Percentiles rank a stretch among this genome's conserved stretches.
These are phyloP conservation scores for Adansonia grandidieri DNA, from an alignment of 441 rosid species.

Conservation along the genomic window DNA sequence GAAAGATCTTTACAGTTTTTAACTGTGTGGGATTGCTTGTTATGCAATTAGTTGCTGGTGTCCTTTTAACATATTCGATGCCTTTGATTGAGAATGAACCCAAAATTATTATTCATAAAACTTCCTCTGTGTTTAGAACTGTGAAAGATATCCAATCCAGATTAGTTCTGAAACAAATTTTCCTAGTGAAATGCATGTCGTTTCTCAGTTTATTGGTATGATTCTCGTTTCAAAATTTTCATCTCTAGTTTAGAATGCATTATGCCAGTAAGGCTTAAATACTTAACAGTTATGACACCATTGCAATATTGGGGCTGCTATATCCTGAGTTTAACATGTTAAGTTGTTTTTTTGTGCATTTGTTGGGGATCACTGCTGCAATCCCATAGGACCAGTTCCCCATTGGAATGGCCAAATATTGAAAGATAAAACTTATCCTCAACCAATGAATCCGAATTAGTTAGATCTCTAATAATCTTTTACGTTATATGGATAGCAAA, in stretches of 20 bases:
- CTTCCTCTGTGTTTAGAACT: not conserved
- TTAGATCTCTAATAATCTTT: not conserved
- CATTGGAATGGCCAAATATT: not conserved
- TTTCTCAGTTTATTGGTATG: not conserved
- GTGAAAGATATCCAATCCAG: not conserved
- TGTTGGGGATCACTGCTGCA: not conserved
- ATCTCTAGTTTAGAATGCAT: not conserved
- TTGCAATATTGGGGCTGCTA: not conserved
- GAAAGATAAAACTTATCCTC: not conserved
- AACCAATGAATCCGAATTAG: not conserved
- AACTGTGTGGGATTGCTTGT: not conserved
- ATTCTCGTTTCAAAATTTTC: not conserved
- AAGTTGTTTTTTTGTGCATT: not conserved
- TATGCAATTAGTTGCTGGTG: constrained; percentile 3
- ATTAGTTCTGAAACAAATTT: not conserved
- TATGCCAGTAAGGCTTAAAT: not conserved
- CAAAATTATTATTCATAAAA: not conserved
- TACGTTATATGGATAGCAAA: not conserved
- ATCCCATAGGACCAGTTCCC: not conserved
- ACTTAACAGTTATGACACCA: not conserved
- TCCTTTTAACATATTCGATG: not conserved
- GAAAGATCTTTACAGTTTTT: not conserved
- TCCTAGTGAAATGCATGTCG: not conserved
- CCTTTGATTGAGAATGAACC: constrained; percentile 9
- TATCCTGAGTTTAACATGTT: constrained; percentile 4